A percentile compares a stretch with the other conserved stretches of the same genome.
phyloP scores from a whole-genome alignment of 164 flowering plant genomes.

The Malania oleifera region DNA sequence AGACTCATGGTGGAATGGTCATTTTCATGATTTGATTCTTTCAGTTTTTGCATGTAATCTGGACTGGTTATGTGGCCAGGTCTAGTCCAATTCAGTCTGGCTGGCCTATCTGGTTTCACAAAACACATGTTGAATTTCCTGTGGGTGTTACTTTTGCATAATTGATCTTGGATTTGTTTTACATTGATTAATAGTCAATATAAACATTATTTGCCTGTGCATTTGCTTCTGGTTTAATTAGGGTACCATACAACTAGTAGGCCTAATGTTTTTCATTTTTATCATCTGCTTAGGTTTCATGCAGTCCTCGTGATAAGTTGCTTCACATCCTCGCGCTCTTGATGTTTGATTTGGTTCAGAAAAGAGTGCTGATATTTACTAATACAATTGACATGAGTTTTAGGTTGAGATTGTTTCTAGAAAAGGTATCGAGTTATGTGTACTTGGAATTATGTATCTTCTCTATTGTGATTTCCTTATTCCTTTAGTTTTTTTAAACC shows the following conservation, averaged over 20 bases:
- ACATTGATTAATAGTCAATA: too few species aligned
- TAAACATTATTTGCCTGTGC: constrained; percentile 1
- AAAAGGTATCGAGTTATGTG: constrained; percentile 59
- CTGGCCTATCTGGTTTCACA: too few species aligned
- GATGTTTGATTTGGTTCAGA: constrained; percentile 84
- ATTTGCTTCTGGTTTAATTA: not conserved
- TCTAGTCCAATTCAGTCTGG: too few species aligned
- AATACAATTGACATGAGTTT: constrained; percentile 82
- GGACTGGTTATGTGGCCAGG: too few species aligned
- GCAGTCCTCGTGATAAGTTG: constrained; percentile 69
- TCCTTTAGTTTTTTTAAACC: too few species aligned
- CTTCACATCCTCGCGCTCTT: constrained; percentile 79
- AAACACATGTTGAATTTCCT: too few species aligned
- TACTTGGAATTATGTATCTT: not conserved
- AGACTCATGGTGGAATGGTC: too few species aligned
- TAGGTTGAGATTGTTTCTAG: constrained; percentile 79
- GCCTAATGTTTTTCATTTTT: not conserved
- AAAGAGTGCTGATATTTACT: constrained; percentile 79
- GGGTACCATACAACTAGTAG: not conserved
- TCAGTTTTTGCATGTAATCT: too few species aligned
- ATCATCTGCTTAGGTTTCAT: constrained; percentile 54
- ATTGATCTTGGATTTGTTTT: not conserved
- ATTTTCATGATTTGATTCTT: too few species aligned
- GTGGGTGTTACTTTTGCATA: too few species aligned
- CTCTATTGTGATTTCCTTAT: not conserved